Conservation (phyloP, 306 rosid genomes). For the Senna siamea region DNA sequence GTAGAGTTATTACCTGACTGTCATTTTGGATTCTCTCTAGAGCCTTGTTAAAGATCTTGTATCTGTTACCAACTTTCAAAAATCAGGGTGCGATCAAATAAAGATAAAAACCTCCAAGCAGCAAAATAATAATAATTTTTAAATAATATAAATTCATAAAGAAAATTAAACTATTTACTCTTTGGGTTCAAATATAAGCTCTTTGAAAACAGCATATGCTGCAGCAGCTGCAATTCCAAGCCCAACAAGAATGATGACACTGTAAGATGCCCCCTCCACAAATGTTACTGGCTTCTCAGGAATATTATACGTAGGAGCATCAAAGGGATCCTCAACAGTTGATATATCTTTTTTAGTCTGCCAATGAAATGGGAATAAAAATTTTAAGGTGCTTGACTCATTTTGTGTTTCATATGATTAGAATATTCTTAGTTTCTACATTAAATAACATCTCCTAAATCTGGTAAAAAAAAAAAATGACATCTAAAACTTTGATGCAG, state of each 20-base stretch:
- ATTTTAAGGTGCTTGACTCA: not conserved
- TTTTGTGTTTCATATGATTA: not conserved
- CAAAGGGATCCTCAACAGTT: slow-evolving; percentile 84
- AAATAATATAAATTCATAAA: not conserved
- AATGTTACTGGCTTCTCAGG: slow-evolving; percentile 75
- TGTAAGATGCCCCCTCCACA: slow-evolving; percentile 76
- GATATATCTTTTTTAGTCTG: slow-evolving; percentile 82
- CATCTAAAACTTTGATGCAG: not conserved
- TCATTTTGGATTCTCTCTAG: slow-evolving; percentile 74
- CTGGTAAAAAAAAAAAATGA: too few relatives aligned
- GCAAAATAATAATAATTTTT: not conserved
- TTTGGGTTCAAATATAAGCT: slow-evolving; percentile 91
- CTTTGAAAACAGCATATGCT: slow-evolving; percentile 91
- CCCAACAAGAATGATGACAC: slow-evolving; percentile 65
- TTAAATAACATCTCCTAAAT: not conserved
- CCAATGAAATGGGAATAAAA: slow-evolving; percentile 17
- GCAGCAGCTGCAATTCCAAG: slow-evolving; percentile 81
- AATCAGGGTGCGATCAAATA: not conserved
- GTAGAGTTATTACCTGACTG: slow-evolving; percentile 52
- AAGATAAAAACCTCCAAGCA: slow-evolving; percentile 22
- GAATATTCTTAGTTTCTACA: slow-evolving; percentile 8
- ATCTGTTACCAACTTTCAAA: slow-evolving; percentile 44
- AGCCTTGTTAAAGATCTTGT: slow-evolving; percentile 62
- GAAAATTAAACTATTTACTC: slow-evolving; percentile 60
- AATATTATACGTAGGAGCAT: slow-evolving; percentile 86